A percentile compares a stretch with the other conserved stretches of the same genome.
Conservation (phyloP, 495 filamentous ascomycete species). For the Entonaema liquescens region DNA sequence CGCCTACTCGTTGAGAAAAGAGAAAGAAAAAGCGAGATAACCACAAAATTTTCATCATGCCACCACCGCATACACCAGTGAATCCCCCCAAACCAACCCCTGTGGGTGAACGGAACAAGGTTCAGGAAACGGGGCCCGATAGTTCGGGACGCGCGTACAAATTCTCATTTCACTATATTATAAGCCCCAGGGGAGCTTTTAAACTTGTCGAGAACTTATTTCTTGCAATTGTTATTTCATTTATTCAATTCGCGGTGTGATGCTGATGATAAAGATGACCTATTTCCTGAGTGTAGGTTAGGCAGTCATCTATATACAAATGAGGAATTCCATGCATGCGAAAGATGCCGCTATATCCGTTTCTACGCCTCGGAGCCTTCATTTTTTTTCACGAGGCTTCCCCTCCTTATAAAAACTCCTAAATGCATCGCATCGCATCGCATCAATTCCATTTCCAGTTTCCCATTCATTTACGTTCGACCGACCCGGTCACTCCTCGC, state of each 20-base stretch:
- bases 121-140: background rate
- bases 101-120: background rate
- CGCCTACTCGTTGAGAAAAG: no score
- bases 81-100: background rate
- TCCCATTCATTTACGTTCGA: background rate
- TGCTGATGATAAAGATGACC: background rate
- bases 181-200: background rate
- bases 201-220: no score
- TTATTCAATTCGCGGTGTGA: background rate
- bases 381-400: background rate
- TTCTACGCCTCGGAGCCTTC: background rate
- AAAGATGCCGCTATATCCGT: background rate
- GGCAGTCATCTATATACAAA: background rate
- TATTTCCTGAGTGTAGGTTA: background rate
- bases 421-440: slow-evolving; percentile 16
- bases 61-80: no score
- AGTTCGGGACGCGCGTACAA: slow-evolving; percentile 7
- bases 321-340: background rate
- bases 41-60: background rate
- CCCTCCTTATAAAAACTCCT: slow-evolving; percentile 6
- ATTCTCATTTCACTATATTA: background rate
- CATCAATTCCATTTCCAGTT: background rate
- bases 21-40: no score
- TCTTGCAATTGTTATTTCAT: no score
- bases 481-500: background rate